Conservation (phyloP, 805 yeast genomes). For the Diddensiella caesifluorescens region DNA sequence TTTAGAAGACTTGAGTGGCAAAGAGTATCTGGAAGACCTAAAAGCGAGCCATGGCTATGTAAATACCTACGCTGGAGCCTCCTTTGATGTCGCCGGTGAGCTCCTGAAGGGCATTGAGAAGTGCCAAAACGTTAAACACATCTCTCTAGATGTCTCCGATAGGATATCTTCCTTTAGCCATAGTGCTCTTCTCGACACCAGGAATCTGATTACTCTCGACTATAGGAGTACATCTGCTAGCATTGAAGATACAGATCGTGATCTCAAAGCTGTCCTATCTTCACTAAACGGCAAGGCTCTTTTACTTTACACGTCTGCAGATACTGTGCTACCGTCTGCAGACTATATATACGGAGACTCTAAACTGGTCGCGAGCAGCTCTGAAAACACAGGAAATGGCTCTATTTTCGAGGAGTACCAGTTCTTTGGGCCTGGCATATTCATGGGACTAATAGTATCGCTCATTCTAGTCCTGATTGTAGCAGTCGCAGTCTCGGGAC, state of each 20-base stretch:
- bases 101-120: too few relatives aligned
- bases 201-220: conserved; percentile 54
- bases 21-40: background rate
- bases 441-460: conserved; percentile 68
- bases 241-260: conserved; percentile 22
- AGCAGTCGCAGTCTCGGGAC: conserved; percentile 63
- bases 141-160: conserved; percentile 38
- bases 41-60: background rate
- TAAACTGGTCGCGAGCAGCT: conserved; percentile 7
- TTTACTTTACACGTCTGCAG: conserved; percentile 28
- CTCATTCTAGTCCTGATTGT: conserved; percentile 53
- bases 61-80: background rate
- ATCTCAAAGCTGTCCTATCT: conserved; percentile 27
- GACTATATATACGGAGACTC: conserved; percentile 12
- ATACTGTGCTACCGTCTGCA: conserved; percentile 11
- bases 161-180: conserved; percentile 34
- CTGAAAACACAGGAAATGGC: too few relatives aligned
- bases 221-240: conserved; percentile 34
- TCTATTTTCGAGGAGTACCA: conserved; percentile 56
- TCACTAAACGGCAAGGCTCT: conserved; percentile 30
- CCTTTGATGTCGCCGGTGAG: background rate
- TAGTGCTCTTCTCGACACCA: conserved; percentile 62
- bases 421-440: conserved; percentile 75
- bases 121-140: conserved; percentile 24
- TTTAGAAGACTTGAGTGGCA: background rate